These are phyloP conservation scores for Gilbertella persicaria DNA, from an alignment of 371 early-diverging fungal species.

Conservation along the genomic window DNA sequence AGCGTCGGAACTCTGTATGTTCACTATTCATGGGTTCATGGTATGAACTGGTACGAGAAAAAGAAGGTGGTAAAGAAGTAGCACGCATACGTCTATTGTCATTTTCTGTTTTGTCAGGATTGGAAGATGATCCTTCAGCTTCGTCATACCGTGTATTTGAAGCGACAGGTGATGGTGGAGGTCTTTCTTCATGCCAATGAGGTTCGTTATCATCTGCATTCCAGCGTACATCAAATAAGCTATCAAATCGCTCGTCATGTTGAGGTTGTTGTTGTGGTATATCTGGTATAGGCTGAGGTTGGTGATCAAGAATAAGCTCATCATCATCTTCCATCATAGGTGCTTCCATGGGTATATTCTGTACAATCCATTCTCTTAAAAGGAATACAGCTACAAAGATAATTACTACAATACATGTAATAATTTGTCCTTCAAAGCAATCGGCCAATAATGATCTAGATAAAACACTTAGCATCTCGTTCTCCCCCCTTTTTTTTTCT, in stretches of 20 bases:
- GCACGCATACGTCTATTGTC: constrained; percentile 2
- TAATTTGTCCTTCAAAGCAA: constrained; percentile 87
- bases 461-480: not conserved
- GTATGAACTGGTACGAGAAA: not conserved
- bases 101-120: not conserved
- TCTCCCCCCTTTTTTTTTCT: too few relatives aligned
- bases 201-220: not conserved
- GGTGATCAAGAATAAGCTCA: not conserved
- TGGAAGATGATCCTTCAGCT: not conserved
- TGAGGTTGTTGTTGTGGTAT: not conserved
- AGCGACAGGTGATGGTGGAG: constrained; percentile 4
- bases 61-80: constrained; percentile 15
- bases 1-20: not conserved
- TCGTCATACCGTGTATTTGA: not conserved
- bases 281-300: constrained; percentile 1
- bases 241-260: not conserved
- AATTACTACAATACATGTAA: constrained; percentile 74
- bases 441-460: constrained; percentile 71
- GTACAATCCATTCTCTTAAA: constrained; percentile 86
- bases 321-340: constrained; percentile 6
- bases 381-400: constrained; percentile 78
- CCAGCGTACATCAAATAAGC: constrained; percentile 8
- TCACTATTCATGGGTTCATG: not conserved
- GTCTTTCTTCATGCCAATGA: not conserved
- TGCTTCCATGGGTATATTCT: constrained; percentile 62